A percentile compares a stretch with the other conserved stretches of the same genome.
phyloP scores from a whole-genome alignment of 345 rosid genomes.

The Moringa oleifera region DNA sequence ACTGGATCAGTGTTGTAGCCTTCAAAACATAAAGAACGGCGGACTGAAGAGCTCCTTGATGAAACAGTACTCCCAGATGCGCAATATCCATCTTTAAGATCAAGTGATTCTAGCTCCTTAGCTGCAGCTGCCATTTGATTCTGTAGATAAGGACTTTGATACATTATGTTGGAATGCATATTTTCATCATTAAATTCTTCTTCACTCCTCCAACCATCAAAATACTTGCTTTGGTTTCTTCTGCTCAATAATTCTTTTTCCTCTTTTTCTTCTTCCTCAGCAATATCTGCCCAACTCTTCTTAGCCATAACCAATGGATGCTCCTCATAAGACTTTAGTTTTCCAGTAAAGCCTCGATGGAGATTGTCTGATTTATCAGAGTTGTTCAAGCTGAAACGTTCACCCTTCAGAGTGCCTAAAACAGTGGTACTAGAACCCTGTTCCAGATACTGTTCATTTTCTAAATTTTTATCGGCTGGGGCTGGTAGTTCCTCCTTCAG shows the following conservation, averaged over 20 bases:
- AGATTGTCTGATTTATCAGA: no score
- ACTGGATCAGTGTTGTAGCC: not conserved
- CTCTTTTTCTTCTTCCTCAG: constrained; percentile 57
- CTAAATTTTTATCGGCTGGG: constrained; percentile 7
- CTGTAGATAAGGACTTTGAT: constrained; percentile 14
- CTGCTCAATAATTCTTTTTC: constrained; percentile 8
- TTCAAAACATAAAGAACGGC: not conserved
- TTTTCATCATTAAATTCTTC: constrained; percentile 36
- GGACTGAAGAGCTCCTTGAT: not conserved
- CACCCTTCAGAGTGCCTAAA: not conserved
- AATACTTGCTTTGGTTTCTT: constrained; percentile 6
- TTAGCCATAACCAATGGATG: constrained; percentile 13
- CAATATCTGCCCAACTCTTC: constrained; percentile 86
- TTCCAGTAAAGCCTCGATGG: no score
- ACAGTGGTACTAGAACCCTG: no score
- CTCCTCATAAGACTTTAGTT: not conserved
- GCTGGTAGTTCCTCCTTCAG: constrained; percentile 16
- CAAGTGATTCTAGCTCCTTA: constrained; percentile 23
- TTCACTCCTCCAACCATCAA: constrained; percentile 12
- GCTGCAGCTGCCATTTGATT: constrained; percentile 17
- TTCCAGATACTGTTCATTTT: not conserved
- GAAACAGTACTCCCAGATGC: constrained; percentile 10
- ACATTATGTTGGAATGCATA: constrained; percentile 31
- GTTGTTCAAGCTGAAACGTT: not conserved
- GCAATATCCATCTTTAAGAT: constrained; percentile 15